phyloP scores from a whole-genome alignment of 2,329 filamentous ascomycete species.

The Zymoseptoria passerinii region DNA sequence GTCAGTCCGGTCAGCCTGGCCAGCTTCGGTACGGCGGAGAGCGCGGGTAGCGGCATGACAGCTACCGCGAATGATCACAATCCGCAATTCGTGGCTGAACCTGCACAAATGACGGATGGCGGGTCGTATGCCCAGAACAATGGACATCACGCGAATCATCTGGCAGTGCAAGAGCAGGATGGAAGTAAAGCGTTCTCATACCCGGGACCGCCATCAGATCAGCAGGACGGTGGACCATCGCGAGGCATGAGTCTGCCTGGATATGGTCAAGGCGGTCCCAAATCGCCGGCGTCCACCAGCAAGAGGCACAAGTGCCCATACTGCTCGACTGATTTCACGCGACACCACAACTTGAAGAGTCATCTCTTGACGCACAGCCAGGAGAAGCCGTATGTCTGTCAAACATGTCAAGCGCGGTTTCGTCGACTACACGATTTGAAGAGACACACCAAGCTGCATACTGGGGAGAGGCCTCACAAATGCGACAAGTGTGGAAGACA shows the following conservation, averaged over 20 bases:
- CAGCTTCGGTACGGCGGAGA: slow-evolving; percentile 47
- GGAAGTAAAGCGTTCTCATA: slow-evolving; percentile 55
- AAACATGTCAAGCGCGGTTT: slow-evolving; percentile 88
- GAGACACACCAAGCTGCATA: slow-evolving; percentile 91
- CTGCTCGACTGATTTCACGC: slow-evolving; percentile 92
- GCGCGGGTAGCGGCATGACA: slow-evolving; percentile 34
- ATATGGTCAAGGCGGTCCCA: slow-evolving; percentile 47
- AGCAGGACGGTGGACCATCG: slow-evolving; percentile 44
- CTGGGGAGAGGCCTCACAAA: slow-evolving; percentile 88
- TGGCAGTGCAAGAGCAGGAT: slow-evolving; percentile 22
- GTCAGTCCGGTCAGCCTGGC: slow-evolving; percentile 46
- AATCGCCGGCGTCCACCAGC: slow-evolving; percentile 54
- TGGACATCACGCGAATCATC: slow-evolving; percentile 8
- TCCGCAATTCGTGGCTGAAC: slow-evolving; percentile 30
- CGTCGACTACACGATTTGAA: slow-evolving; percentile 90
- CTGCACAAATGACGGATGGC: slow-evolving; percentile 32
- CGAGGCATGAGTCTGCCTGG: slow-evolving; percentile 52
- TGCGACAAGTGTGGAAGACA: slow-evolving; percentile 91
- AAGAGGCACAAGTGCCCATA: slow-evolving; percentile 97
- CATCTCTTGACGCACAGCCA: slow-evolving; percentile 96
- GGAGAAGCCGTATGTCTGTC: slow-evolving; percentile 93
- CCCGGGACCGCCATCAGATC: slow-evolving; percentile 49
- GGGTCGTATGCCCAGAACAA: slow-evolving; percentile 22
- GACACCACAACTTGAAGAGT: slow-evolving; percentile 95
- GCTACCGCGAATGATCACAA: slow-evolving; percentile 45